phyloP scores from a whole-genome alignment of 1,139 yeast genomes.

The Protomyces lactucae-debilis region DNA sequence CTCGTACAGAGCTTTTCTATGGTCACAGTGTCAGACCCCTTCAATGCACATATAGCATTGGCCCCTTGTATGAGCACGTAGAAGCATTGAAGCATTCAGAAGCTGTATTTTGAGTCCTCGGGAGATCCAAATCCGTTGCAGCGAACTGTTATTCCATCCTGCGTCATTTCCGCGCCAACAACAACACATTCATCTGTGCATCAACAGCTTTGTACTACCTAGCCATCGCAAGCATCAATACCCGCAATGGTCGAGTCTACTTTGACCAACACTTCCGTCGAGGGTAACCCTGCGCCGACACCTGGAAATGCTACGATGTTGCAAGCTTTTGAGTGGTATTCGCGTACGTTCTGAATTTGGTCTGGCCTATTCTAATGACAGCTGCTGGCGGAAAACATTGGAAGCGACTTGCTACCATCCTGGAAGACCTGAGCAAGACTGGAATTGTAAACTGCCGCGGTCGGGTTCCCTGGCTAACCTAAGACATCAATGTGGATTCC shows the following conservation, averaged over 20 bases:
- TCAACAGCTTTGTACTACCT: no score
- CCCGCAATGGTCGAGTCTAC: background rate
- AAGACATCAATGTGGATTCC: background rate
- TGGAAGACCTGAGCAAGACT: constrained; percentile 28
- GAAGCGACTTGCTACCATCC: constrained; percentile 28
- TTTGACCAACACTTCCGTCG: constrained; percentile 8
- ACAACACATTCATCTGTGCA: no score
- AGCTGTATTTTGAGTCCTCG: no score
- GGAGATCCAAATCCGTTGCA: no score
- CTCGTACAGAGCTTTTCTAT: no score
- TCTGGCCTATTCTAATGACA: background rate
- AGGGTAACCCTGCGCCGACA: constrained; percentile 25
- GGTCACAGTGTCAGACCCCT: no score
- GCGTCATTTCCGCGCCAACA: no score
- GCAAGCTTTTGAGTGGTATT: constrained; percentile 33
- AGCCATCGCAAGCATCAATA: no score
- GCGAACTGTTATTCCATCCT: no score
- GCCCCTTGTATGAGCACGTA: no score
- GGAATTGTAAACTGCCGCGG: constrained; percentile 24
- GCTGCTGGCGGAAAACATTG: constrained; percentile 27
- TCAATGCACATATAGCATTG: no score
- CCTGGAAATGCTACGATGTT: constrained; percentile 32
- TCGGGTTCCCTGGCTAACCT: background rate
- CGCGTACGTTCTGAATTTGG: background rate
- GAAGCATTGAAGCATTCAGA: no score